These are phyloP conservation scores for Fonsecaea monophora DNA, from an alignment of 2,329 filamentous ascomycete species.

Conservation along the genomic window DNA sequence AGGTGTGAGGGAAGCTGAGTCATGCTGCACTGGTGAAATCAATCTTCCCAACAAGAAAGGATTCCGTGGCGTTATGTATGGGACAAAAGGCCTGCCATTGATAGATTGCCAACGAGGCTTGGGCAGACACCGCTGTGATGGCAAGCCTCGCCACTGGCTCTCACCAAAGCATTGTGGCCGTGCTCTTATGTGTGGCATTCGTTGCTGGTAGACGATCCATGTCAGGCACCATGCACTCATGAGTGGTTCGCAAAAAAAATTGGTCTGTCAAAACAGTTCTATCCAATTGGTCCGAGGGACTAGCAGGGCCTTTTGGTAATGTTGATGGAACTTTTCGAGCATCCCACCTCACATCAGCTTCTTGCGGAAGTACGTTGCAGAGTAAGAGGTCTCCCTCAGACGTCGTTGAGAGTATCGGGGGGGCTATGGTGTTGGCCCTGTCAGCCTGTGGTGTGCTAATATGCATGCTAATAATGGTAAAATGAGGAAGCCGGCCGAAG, in stretches of 20 bases:
- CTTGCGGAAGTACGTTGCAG: slow-evolving; percentile 20
- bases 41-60: background rate
- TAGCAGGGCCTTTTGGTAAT: slow-evolving; percentile 16
- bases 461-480: slow-evolving; percentile 3
- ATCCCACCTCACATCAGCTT: slow-evolving; percentile 16
- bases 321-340: slow-evolving; percentile 8
- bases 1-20: background rate
- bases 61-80: slow-evolving; percentile 19
- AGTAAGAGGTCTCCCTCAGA: background rate
- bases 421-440: background rate
- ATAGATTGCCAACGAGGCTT: slow-evolving; percentile 36
- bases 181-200: slow-evolving; percentile 26
- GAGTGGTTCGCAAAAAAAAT: slow-evolving; percentile 26
- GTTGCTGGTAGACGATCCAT: slow-evolving; percentile 22
- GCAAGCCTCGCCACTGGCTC: slow-evolving; percentile 30
- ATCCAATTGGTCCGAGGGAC: slow-evolving; percentile 11
- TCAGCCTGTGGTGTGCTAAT: slow-evolving; percentile 19
- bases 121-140: slow-evolving; percentile 33
- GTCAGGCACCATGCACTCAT: slow-evolving; percentile 28
- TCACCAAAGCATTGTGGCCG: slow-evolving; percentile 11
- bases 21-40: background rate
- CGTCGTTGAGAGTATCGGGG: background rate
- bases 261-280: slow-evolving; percentile 4
- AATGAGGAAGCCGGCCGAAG: slow-evolving; percentile 25
- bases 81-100: slow-evolving; percentile 25